Percentiles rank a stretch among this genome's conserved stretches.
Conservation (phyloP, 129 eudicot species). For the Cynara cardunculus region DNA sequence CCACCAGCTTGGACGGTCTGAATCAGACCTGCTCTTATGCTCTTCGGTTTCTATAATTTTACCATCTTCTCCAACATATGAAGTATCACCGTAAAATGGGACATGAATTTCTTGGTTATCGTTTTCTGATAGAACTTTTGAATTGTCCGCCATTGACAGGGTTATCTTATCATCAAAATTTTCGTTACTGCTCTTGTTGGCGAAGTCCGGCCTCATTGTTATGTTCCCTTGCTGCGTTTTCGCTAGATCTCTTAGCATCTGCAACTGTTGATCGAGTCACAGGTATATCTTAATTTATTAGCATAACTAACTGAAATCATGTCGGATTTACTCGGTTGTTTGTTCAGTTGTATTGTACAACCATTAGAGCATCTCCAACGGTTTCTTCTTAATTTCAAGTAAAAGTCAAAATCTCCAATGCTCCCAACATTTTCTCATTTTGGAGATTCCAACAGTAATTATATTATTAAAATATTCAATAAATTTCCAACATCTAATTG, state of each 20-base stretch:
- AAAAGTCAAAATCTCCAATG: neutral
- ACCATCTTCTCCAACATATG: conserved; percentile 35
- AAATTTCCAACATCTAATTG: neutral
- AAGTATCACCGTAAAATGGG: conserved; percentile 19
- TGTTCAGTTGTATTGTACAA: neutral
- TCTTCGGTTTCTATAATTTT: conserved; percentile 26
- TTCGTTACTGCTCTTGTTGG: conserved; percentile 20
- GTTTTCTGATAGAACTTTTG: conserved; percentile 14
- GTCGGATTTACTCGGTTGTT: neutral
- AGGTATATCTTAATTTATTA: neutral
- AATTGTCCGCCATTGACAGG: conserved; percentile 7
- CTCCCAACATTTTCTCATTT: neutral
- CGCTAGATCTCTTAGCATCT: conserved; percentile 21
- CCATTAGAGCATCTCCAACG: neutral
- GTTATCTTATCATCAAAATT: conserved; percentile 8
- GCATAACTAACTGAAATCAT: neutral
- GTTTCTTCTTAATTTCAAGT: neutral
- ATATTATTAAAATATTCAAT: no score
- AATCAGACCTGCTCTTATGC: conserved; percentile 20
- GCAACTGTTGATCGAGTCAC: conserved; percentile 21
- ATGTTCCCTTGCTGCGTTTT: conserved; percentile 8
- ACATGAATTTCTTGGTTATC: conserved; percentile 13
- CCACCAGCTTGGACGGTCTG: conserved; percentile 37
- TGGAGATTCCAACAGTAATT: neutral
- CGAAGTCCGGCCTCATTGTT: neutral